Percentiles rank a stretch among this genome's conserved stretches.
These are phyloP conservation scores for Cercophora sp. DNA, from an alignment of 495 filamentous ascomycete genomes.

Conservation along the genomic window DNA sequence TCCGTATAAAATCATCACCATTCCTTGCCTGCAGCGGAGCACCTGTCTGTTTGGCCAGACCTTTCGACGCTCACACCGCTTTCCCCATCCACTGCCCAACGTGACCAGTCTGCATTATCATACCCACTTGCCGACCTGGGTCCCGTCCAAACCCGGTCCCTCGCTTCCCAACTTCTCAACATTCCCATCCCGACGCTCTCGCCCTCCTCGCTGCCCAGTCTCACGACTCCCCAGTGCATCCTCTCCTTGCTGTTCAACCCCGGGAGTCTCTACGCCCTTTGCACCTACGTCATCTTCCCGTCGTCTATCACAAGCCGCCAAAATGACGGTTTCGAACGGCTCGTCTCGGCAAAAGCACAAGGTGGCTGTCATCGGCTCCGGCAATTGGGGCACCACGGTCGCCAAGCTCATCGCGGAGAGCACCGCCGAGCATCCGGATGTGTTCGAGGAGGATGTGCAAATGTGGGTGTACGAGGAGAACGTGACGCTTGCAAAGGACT, in stretches of 20 bases:
- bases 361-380: slow-evolving; percentile 89
- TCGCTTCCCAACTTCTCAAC: background rate
- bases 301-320: slow-evolving; percentile 17
- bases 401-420: slow-evolving; percentile 97
- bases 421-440: slow-evolving; percentile 63
- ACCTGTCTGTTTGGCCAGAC: slow-evolving; percentile 3
- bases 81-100: slow-evolving; percentile 15
- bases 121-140: slow-evolving; percentile 13
- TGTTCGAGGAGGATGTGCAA: slow-evolving; percentile 86
- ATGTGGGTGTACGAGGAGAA: slow-evolving; percentile 98
- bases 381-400: slow-evolving; percentile 98
- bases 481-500: slow-evolving; percentile 63
- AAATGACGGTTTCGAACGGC: slow-evolving; percentile 31
- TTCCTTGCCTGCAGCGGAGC: slow-evolving; percentile 9
- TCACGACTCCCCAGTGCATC: background rate
- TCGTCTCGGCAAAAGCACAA: slow-evolving; percentile 69
- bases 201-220: background rate
- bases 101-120: slow-evolving; percentile 14
- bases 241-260: background rate
- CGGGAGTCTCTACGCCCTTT: background rate
- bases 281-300: slow-evolving; percentile 8
- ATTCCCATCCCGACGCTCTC: background rate
- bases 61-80: slow-evolving; percentile 14
- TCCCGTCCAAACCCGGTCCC: background rate
- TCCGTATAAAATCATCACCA: slow-evolving; percentile 15